These are phyloP conservation scores for Rhodotorula sp. DNA, from an alignment of 1,284 basidiomycete genomes.

Conservation along the genomic window DNA sequence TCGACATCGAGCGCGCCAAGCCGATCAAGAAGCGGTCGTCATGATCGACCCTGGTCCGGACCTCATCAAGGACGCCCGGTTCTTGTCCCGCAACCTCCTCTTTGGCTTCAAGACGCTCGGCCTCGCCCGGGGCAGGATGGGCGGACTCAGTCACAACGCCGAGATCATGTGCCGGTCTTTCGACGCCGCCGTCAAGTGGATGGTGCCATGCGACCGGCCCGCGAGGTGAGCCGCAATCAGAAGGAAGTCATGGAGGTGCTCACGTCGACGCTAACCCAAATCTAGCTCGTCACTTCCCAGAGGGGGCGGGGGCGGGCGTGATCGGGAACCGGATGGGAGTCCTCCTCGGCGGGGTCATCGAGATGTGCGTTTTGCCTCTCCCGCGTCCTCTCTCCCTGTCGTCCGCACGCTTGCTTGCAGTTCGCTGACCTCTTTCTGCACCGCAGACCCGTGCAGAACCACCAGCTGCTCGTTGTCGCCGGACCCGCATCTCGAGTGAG, in stretches of 20 bases:
- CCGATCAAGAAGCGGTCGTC: constrained; percentile 49
- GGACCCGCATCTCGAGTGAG: constrained; percentile 82
- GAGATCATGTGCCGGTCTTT: constrained; percentile 83
- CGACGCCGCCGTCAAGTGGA: constrained; percentile 76
- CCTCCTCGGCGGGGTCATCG: constrained; percentile 66
- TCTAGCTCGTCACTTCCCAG: constrained; percentile 86
- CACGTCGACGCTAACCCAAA: constrained; percentile 70
- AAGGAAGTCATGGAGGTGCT: constrained; percentile 87
- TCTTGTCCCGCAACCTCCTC: constrained; percentile 82
- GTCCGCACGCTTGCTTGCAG: constrained; percentile 42
- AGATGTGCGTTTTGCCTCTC: constrained; percentile 10
- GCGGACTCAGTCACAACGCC: constrained; percentile 74
- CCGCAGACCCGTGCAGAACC: constrained; percentile 54
- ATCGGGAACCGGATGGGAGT: constrained; percentile 81
- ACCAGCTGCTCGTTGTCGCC: constrained; percentile 79
- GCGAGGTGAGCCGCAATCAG: constrained; percentile 70
- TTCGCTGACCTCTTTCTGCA: background rate
- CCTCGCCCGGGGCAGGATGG: constrained; percentile 61
- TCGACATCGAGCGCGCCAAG: constrained; percentile 51
- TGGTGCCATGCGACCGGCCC: constrained; percentile 74
- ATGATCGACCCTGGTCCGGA: constrained; percentile 51
- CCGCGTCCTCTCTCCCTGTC: constrained; percentile 17
- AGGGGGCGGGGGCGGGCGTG: too few species aligned
- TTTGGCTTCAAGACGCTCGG: constrained; percentile 80
- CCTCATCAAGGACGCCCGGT: constrained; percentile 65